Evolutionary conservation across 805 yeast genomes (phyloP).

Genomic region (Alloascoidea hylecoeti): DNA sequence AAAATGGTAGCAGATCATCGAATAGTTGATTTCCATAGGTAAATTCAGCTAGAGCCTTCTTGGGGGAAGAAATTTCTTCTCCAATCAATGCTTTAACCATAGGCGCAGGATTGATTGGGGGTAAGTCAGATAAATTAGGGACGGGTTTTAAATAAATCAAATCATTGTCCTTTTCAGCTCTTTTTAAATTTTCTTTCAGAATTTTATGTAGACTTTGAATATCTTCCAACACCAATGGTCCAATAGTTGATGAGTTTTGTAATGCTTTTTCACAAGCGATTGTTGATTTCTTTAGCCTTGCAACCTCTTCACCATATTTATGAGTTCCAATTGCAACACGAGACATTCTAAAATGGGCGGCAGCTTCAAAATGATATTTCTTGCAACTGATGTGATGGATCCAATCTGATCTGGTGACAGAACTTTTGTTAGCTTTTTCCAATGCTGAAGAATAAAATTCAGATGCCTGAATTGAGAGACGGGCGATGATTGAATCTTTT

Average conservation of each 20-base stretch:
- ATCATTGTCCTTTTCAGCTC: conserved; percentile 70
- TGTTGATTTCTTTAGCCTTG: conserved; percentile 32
- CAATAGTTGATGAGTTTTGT: conserved; percentile 25
- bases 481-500: conserved; percentile 48
- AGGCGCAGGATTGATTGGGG: conserved; percentile 30
- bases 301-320: conserved; percentile 64
- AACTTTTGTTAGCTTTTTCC: conserved; percentile 27
- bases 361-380: conserved; percentile 51
- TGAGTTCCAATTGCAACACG: conserved; percentile 27
- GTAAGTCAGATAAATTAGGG: conserved; percentile 26
- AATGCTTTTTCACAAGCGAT: conserved; percentile 22
- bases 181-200: conserved; percentile 28
- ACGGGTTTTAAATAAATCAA: conserved; percentile 58
- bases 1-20: conserved; percentile 48
- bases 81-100: conserved; percentile 39
- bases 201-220: conserved; percentile 31
- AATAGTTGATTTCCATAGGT: conserved; percentile 26
- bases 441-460: conserved; percentile 36
- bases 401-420: conserved; percentile 51
- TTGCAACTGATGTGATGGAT: conserved; percentile 45
- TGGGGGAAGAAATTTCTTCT: conserved; percentile 20
- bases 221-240: conserved; percentile 31
- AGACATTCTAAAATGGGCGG: conserved; percentile 53
- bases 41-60: conserved; percentile 10
- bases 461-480: conserved; percentile 50